Evolutionary conservation across 2,329 filamentous ascomycete species (phyloP).

Genomic region (Penicillium sclerotiorum): DNA sequence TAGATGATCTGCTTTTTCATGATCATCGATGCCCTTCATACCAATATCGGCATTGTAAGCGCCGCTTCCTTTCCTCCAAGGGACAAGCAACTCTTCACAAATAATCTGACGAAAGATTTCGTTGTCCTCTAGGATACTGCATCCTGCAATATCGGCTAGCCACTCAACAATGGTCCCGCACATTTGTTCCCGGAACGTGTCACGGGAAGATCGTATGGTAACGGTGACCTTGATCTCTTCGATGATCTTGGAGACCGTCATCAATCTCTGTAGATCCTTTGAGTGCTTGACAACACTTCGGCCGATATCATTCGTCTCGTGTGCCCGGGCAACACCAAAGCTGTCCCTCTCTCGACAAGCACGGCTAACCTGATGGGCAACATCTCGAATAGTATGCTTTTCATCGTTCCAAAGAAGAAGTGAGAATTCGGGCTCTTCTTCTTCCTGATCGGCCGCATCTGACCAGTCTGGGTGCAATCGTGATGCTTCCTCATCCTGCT

Average conservation of each 20-base stretch:
- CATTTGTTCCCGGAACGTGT: conserved; percentile 98
- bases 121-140: conserved; percentile 77
- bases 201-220: conserved; percentile 87
- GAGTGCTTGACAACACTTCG: conserved; percentile 81
- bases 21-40: conserved; percentile 78
- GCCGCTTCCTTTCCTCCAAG: conserved; percentile 84
- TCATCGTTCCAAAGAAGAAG: conserved; percentile 97
- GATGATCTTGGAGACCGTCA: conserved; percentile 80
- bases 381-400: conserved; percentile 93
- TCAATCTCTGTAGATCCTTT: conserved; percentile 69
- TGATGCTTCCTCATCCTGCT: conserved; percentile 78
- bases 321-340: conserved; percentile 73
- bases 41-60: conserved; percentile 79
- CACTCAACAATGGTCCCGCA: conserved; percentile 97
- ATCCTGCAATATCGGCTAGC: conserved; percentile 90
- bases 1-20: conserved; percentile 64
- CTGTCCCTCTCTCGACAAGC: conserved; percentile 74
- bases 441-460: conserved; percentile 60
- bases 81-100: conserved; percentile 86
- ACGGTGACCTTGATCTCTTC: conserved; percentile 96
- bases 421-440: conserved; percentile 74
- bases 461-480: conserved; percentile 77
- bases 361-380: conserved; percentile 83
- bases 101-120: conserved; percentile 77
- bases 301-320: conserved; percentile 87